Evolutionary conservation across 1,284 basidiomycete species (phyloP), one percentile per base, ranked within the genome.

Genomic region (Sparassis latifolia): DNA sequence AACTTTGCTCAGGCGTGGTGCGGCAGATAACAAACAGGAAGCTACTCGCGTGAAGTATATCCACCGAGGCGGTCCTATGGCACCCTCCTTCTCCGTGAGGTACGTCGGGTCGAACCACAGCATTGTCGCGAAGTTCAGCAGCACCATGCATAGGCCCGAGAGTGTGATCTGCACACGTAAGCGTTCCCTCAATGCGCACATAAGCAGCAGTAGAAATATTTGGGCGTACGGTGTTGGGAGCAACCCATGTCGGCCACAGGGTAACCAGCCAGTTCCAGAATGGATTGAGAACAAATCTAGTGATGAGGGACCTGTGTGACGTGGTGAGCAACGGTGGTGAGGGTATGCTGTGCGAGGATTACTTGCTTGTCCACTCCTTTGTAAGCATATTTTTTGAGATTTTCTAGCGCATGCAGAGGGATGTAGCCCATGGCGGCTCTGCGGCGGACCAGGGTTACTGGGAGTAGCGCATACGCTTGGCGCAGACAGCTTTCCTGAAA

Each of bases 251-350:
- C 0, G 96, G 97, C 81, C 95, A 97, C 35, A 94, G 76, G 10
- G 84, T 90, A 46, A 98, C 92, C 56, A 98, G 85, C 87, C 89
- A 89, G 55, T 79, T 94, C 96, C 96, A 99, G 71, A 89, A 98
- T 1, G 92, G 93, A 48, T 85, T 84, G 51, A 99, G 78, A 35
- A 97, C 72, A 69, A 91, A 88, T 66, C 81, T 78, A 41, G 91
- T 91, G 2, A 87, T 61, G 33, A 89, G 59, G 3, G 89, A 92
- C 66, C 88, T 91, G 54, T 9, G 12, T 5, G 30, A 30, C 7
- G 35, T 20, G 35, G 35, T 37, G 7, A 37, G 35, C 6, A 6
- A 12, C 12, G 35, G 35, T 37, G 20, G 20, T 20, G 20, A 20
- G 20, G 20, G 20, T 20, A 20, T 20, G 20, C 20, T 20, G 20